Percentiles rank a stretch among this genome's conserved stretches.
Conservation (phyloP, 768 basidiomycete species). For the Auricularia sp. region DNA sequence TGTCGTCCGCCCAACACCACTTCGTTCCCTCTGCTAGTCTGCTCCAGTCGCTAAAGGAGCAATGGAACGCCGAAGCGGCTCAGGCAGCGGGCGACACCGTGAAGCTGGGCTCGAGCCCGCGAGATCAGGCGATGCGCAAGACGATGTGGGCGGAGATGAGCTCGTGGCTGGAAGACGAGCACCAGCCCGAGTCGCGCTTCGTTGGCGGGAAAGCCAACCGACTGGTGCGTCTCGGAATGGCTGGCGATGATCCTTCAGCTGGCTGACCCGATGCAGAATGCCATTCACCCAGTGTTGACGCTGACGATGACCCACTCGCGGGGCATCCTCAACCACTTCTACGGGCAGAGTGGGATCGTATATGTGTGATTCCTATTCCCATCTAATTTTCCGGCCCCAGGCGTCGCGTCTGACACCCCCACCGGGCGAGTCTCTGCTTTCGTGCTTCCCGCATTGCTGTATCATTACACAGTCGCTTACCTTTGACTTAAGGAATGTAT, state of each 20-base stretch:
- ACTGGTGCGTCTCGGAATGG: constrained; percentile 34
- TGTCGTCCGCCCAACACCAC: constrained; percentile 80
- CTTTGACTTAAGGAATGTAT: no score
- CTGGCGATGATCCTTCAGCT: background rate
- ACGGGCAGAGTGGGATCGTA: constrained; percentile 34
- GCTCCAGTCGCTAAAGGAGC: constrained; percentile 21
- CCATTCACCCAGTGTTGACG: constrained; percentile 72
- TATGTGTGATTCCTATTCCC: background rate
- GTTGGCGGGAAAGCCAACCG: constrained; percentile 55
- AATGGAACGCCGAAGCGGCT: constrained; percentile 26
- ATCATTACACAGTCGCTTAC: no score
- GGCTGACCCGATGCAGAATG: constrained; percentile 43
- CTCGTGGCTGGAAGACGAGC: constrained; percentile 58
- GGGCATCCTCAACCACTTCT: constrained; percentile 63
- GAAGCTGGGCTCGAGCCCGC: constrained; percentile 8
- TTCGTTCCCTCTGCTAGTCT: constrained; percentile 39
- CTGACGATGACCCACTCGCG: constrained; percentile 59
- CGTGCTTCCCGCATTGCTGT: no score
- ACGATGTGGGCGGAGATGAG: constrained; percentile 44
- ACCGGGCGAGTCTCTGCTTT: no score
- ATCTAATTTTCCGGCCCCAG: no score
- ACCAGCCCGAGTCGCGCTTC: constrained; percentile 33
- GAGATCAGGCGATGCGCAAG: constrained; percentile 25
- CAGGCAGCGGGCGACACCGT: background rate
- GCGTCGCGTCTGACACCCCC: no score